phyloP scores from a whole-genome alignment of 2,329 filamentous ascomycete species.

The Aspergillus neoniger region DNA sequence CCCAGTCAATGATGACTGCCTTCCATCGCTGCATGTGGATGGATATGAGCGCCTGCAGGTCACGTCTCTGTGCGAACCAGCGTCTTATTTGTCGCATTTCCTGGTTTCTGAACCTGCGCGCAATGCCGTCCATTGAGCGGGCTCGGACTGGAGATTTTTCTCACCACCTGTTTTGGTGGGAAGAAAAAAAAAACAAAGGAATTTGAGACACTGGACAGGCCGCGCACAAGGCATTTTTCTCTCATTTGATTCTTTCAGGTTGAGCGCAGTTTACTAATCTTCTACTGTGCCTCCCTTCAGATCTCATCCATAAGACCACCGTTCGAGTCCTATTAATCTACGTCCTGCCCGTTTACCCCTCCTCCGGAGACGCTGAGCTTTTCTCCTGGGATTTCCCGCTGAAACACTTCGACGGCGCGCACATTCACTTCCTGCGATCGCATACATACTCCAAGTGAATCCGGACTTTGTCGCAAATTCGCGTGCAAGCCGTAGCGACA shows the following conservation, averaged over 20 bases:
- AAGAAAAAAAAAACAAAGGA: not conserved
- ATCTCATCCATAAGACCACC: not conserved
- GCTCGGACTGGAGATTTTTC: not conserved
- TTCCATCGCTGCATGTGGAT: not conserved
- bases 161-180: not conserved
- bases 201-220: not conserved
- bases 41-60: not conserved
- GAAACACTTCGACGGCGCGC: slow-evolving; percentile 1
- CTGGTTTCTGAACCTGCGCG: not conserved
- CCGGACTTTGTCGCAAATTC: not conserved
- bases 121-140: not conserved
- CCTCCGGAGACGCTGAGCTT: not conserved
- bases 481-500: slow-evolving; percentile 4
- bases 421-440: not conserved
- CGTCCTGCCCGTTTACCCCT: slow-evolving; percentile 1
- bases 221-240: not conserved
- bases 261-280: slow-evolving; percentile 3
- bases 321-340: not conserved
- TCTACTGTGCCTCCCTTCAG: not conserved
- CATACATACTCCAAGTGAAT: not conserved
- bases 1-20: slow-evolving; percentile 13
- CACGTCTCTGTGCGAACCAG: not conserved
- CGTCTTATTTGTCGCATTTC: not conserved
- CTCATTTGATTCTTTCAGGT: not conserved
- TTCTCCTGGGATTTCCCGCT: slow-evolving; percentile 1